phyloP scores from a whole-genome alignment of 2,329 filamentous ascomycete genomes.

The Aspergillus texensis region DNA sequence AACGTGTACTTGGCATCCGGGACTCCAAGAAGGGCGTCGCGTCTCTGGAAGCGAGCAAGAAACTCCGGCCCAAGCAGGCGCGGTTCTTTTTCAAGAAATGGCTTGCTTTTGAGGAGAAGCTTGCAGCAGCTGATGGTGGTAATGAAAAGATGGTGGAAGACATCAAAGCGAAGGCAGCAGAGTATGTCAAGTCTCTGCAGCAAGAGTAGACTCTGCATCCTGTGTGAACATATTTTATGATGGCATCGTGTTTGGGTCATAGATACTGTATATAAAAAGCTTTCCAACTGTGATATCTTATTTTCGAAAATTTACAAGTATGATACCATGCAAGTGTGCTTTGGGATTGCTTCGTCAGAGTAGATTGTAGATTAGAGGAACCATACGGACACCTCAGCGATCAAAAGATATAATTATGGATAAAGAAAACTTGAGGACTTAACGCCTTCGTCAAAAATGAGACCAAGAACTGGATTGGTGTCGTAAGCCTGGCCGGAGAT shows the following conservation, averaged over 20 bases:
- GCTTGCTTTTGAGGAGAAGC: slow-evolving; percentile 81
- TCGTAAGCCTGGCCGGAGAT: neutral
- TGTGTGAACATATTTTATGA: slow-evolving; percentile 11
- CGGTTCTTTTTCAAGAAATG: slow-evolving; percentile 90
- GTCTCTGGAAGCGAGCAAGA: slow-evolving; percentile 52
- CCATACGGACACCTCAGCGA: neutral
- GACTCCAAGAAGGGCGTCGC: slow-evolving; percentile 41
- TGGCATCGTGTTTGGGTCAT: slow-evolving; percentile 17
- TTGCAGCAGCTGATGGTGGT: slow-evolving; percentile 52
- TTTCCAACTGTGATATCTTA: slow-evolving; percentile 1
- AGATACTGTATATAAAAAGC: slow-evolving; percentile 23
- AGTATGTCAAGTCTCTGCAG: slow-evolving; percentile 62
- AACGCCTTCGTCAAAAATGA: neutral
- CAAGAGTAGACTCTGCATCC: slow-evolving; percentile 19
- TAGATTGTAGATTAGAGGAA: neutral
- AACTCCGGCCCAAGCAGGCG: slow-evolving; percentile 79
- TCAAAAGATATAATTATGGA: neutral
- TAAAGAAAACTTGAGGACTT: neutral
- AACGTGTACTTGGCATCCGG: slow-evolving; percentile 64
- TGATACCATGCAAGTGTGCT: slow-evolving; percentile 2
- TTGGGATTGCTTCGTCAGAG: neutral
- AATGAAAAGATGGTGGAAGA: slow-evolving; percentile 69
- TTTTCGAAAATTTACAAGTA: neutral
- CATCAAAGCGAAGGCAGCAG: slow-evolving; percentile 70
- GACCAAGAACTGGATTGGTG: neutral